These are phyloP conservation scores for Glonium stellatum DNA, from an alignment of 495 filamentous ascomycete genomes.

Conservation along the genomic window DNA sequence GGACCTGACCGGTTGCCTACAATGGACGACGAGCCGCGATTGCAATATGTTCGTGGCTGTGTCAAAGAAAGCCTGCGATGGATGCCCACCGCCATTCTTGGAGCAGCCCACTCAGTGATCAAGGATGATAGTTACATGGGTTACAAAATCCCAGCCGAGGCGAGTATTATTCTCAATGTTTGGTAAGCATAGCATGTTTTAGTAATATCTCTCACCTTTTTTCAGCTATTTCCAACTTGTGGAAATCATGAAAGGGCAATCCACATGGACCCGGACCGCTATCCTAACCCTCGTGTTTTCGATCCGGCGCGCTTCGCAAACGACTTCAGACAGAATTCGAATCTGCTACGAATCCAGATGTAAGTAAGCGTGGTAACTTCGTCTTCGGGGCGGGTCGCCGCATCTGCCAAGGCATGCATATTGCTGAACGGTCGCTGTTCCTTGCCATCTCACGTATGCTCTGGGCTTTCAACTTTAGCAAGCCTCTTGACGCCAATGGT, in stretches of 20 bases:
- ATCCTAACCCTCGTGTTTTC: constrained; percentile 49
- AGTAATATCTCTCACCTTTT: neutral
- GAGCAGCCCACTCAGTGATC: constrained; percentile 5
- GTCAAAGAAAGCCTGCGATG: constrained; percentile 20
- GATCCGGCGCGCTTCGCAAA: constrained; percentile 50
- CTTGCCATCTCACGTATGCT: constrained; percentile 11
- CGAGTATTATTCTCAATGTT: constrained; percentile 34
- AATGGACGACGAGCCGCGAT: constrained; percentile 7
- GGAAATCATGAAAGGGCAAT: too few relatives aligned
- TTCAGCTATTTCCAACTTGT: too few relatives aligned
- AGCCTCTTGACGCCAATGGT: neutral
- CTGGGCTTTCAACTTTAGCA: constrained; percentile 17
- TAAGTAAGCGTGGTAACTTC: constrained; percentile 10
- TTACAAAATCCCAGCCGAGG: constrained; percentile 15
- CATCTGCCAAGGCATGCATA: constrained; percentile 21
- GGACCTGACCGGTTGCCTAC: neutral
- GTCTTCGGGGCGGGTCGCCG: constrained; percentile 18
- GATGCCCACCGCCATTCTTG: constrained; percentile 7
- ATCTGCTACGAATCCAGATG: neutral
- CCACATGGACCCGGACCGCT: constrained; percentile 43
- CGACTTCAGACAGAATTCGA: constrained; percentile 10
- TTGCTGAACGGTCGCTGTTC: constrained; percentile 16
- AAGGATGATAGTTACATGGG: constrained; percentile 22
- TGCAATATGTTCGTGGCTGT: constrained; percentile 18
- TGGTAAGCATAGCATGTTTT: constrained; percentile 15